These are phyloP conservation scores for Neospora caninum DNA, from an alignment of 169 alveolate genomes.

Conservation along the genomic window DNA sequence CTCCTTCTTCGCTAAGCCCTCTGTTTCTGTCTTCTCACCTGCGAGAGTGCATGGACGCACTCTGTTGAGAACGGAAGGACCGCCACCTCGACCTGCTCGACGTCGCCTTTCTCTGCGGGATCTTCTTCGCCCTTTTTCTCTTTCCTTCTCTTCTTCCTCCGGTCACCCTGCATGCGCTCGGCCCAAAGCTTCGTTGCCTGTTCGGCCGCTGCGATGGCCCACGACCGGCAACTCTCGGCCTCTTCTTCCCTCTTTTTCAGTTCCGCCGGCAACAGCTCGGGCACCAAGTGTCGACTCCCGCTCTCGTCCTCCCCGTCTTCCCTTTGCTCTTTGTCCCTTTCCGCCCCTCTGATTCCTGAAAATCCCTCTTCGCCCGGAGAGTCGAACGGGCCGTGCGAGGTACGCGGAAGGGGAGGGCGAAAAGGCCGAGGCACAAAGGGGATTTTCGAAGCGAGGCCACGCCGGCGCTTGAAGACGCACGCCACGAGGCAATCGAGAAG, in stretches of 20 bases:
- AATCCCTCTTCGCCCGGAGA: not conserved
- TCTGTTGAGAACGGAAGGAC: not conserved
- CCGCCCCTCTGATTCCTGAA: too few species aligned
- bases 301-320: not conserved
- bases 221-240: not conserved
- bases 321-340: not conserved
- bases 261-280: not conserved
- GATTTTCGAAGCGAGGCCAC: not conserved
- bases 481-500: slow-evolving; percentile 8
- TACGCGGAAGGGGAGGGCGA: not conserved
- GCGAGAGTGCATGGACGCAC: slow-evolving; percentile 2
- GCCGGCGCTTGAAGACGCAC: not conserved
- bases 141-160: not conserved
- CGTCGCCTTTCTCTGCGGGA: not conserved
- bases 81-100: not conserved
- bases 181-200: slow-evolving; percentile 17
- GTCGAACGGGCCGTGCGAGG: not conserved
- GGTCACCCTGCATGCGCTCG: not conserved
- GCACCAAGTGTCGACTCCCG: not conserved
- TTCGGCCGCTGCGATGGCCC: slow-evolving; percentile 10
- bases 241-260: not conserved
- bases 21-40: slow-evolving; percentile 15
- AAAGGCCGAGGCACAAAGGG: not conserved
- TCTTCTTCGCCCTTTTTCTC: not conserved
- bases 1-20: not conserved